Percentiles rank a stretch among this genome's conserved stretches.
These are phyloP conservation scores for Cyclotella cryptica DNA, from an alignment of 108 stramenopile species.

Conservation along the genomic window DNA sequence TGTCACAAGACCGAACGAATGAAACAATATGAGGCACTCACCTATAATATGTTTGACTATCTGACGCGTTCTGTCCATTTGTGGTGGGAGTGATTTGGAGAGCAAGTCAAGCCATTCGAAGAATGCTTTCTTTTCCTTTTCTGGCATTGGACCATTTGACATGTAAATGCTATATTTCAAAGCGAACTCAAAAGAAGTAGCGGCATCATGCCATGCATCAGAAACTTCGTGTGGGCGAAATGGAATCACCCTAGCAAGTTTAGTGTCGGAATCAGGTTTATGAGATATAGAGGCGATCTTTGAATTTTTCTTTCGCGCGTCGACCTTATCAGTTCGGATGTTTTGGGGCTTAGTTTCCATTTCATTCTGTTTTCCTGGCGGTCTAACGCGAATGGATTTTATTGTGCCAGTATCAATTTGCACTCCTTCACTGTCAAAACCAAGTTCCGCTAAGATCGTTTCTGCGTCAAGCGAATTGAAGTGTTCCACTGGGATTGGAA, in stretches of 20 bases:
- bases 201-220: constrained; percentile 75
- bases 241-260: constrained; percentile 37
- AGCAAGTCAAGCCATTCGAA: constrained; percentile 64
- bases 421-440: not conserved
- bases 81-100: constrained; percentile 57
- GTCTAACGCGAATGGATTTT: not conserved
- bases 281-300: constrained; percentile 3
- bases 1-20: not conserved
- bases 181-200: constrained; percentile 73
- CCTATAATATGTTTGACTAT: constrained; percentile 49
- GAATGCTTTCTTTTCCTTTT: constrained; percentile 54
- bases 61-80: constrained; percentile 60
- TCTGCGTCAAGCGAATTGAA: not conserved
- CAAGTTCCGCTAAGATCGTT: constrained; percentile 2
- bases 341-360: not conserved
- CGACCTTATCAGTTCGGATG: not conserved
- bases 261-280: constrained; percentile 13
- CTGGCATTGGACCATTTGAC: constrained; percentile 51
- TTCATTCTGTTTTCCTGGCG: not conserved
- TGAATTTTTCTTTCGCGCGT: not conserved
- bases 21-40: not conserved
- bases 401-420: not conserved
- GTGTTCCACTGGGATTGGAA: constrained; percentile 17
- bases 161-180: constrained; percentile 72
- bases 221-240: constrained; percentile 54